Conservation (phyloP, 2,329 filamentous ascomycete genomes). For the Pseudogymnoascus sp. region DNA sequence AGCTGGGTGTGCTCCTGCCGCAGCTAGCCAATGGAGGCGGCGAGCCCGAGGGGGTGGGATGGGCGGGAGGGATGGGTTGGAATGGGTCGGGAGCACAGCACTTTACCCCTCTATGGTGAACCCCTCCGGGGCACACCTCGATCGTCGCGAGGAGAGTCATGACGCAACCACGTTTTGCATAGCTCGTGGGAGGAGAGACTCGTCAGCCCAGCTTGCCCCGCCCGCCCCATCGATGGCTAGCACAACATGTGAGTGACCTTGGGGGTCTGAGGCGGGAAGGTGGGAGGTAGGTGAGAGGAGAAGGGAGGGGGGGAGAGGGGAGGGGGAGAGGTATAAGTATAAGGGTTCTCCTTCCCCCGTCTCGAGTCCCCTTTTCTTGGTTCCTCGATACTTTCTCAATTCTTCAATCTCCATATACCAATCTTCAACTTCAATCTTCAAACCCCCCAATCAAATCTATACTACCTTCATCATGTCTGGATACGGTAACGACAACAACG, state of each 20-base stretch:
- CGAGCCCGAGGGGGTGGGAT: not conserved
- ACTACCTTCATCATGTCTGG: conserved; percentile 24
- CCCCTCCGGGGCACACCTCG: not conserved
- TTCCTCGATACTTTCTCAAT: not conserved
- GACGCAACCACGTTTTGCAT: not conserved
- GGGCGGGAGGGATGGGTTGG: not conserved
- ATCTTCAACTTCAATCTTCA: not conserved
- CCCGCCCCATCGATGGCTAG: not conserved
- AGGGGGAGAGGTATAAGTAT: not conserved
- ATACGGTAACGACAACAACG: conserved; percentile 24
- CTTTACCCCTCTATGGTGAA: not conserved
- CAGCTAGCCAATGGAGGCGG: not conserved
- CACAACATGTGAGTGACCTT: too few species aligned
- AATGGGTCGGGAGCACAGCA: not conserved
- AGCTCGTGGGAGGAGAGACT: not conserved
- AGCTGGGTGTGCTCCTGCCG: not conserved
- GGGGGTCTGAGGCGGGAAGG: too few species aligned
- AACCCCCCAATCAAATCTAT: conserved; percentile 6
- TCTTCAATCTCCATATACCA: not conserved
- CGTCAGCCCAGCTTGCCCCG: not conserved
- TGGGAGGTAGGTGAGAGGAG: too few species aligned
- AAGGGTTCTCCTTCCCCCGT: not conserved
- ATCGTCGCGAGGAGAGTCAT: not conserved
- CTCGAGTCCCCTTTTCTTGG: not conserved
- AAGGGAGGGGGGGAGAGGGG: not conserved